Evolutionary conservation across 768 basidiomycete species (phyloP), one percentile per base, ranked within the genome.

Genomic region (Auricularia cornea): DNA sequence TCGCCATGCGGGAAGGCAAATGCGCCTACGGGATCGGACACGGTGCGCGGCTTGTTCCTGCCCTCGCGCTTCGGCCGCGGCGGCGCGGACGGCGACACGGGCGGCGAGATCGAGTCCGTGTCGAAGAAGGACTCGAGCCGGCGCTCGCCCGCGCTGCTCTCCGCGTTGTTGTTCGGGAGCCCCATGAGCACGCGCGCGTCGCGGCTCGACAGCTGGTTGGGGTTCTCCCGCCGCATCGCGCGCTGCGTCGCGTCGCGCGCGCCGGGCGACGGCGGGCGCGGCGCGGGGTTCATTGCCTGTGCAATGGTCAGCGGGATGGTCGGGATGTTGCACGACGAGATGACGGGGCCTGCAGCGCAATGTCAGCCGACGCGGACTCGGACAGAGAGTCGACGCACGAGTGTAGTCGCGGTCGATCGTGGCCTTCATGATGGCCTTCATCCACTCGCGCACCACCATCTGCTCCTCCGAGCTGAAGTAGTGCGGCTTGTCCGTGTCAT

Each of bases 371-470:
- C n/a, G n/a, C n/a, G n/a, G n/a, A n/a, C n/a, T n/a, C n/a, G n/a
- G n/a, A n/a, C n/a, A n/a, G n/a, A n/a, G n/a, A n/a, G n/a, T n/a
- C n/a, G n/a, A 80, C 88, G 41, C 69, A 95, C 94, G 89, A 10
- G 88, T 83, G 71, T 95, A 98, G 72, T 98, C 97, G 62, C 97
- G 80, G 10, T 85, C 88, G 68, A 99, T 99, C 14, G 96, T 98
- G 2, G 96, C 93, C 73, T 98, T 99, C 93, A 98, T 98, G 68
- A 99, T 85, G 8, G 95, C 93, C 78, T 98, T 99, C 97, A 98
- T 98, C 96, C 97, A 98, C 67, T 93, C 93, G n/a, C 97, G 85
- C 59, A 97, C 82, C 40, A 85, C 76, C 1, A 77, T 70, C 74
- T 93, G 92, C 70, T 98, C 94, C 28, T 94, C 90, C 0, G 92